These are phyloP conservation scores for Melampsora americana DNA, from an alignment of 1,284 basidiomycete genomes.

Conservation along the genomic window DNA sequence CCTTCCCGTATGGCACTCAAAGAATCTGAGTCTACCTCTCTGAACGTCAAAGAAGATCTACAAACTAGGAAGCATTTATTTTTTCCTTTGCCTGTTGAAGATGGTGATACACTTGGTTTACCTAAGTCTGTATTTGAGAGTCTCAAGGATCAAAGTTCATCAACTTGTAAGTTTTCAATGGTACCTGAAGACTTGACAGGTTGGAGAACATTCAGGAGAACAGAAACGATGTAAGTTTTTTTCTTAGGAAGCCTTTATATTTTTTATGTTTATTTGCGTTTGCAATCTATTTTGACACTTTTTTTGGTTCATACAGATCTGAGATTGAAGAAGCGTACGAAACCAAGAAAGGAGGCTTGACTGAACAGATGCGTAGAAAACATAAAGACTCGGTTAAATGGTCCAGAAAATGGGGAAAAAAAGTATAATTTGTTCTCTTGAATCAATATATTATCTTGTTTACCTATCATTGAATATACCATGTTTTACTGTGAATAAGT, in stretches of 20 bases:
- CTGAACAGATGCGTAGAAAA: conserved; percentile 39
- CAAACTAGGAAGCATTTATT: conserved; percentile 16
- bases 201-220: conserved; percentile 40
- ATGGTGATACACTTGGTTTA: neutral
- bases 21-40: neutral
- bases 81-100: conserved; percentile 34
- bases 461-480: no score
- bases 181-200: neutral
- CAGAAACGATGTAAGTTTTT: conserved; percentile 26
- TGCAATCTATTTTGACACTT: neutral
- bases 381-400: conserved; percentile 40
- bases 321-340: conserved; percentile 28
- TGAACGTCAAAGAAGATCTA: neutral
- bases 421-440: neutral
- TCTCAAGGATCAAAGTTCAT: neutral
- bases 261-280: neutral
- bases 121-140: neutral
- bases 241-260: neutral
- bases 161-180: neutral
- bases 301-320: conserved; percentile 1
- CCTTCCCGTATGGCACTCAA: conserved; percentile 26
- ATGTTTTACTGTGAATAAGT: no score
- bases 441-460: no score
- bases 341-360: conserved; percentile 19
- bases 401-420: conserved; percentile 28